Evolutionary conservation across 352 stramenopile species (phyloP).

Genomic region (Achlya hypogyna): DNA sequence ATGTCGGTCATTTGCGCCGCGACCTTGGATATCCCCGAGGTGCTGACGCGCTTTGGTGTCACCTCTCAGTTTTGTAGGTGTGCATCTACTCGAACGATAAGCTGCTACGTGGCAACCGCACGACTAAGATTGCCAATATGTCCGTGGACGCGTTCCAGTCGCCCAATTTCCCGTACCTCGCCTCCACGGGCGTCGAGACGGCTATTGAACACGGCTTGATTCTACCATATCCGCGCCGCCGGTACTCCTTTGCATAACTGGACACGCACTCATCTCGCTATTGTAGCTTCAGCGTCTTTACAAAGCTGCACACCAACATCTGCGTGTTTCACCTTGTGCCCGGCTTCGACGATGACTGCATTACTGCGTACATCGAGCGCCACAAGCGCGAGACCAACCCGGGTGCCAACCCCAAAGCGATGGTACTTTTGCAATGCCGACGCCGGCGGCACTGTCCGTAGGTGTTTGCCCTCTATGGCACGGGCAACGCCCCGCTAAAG

Average conservation of each 20-base stretch:
- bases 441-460: conserved; percentile 38
- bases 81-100: conserved; percentile 95
- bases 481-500: conserved; percentile 88
- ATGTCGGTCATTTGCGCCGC: conserved; percentile 86
- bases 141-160: conserved; percentile 94
- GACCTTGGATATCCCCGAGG: conserved; percentile 68
- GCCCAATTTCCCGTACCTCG: conserved; percentile 92
- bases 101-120: conserved; percentile 90
- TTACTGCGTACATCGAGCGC: conserved; percentile 60
- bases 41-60: conserved; percentile 24
- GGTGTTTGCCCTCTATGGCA: conserved; percentile 94
- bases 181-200: conserved; percentile 89
- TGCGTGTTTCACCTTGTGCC: conserved; percentile 88
- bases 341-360: conserved; percentile 80
- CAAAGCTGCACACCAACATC: conserved; percentile 87
- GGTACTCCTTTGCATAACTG: conserved; percentile 7
- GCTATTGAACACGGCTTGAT: conserved; percentile 86
- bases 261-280: background rate
- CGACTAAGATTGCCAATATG: conserved; percentile 94
- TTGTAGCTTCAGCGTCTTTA: conserved; percentile 75
- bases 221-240: conserved; percentile 76
- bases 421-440: background rate
- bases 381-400: conserved; percentile 18
- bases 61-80: conserved; percentile 43
- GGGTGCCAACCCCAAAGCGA: conserved; percentile 38